Conservation (phyloP, 2,329 filamentous ascomycete genomes). For the Knufia fluminis region DNA sequence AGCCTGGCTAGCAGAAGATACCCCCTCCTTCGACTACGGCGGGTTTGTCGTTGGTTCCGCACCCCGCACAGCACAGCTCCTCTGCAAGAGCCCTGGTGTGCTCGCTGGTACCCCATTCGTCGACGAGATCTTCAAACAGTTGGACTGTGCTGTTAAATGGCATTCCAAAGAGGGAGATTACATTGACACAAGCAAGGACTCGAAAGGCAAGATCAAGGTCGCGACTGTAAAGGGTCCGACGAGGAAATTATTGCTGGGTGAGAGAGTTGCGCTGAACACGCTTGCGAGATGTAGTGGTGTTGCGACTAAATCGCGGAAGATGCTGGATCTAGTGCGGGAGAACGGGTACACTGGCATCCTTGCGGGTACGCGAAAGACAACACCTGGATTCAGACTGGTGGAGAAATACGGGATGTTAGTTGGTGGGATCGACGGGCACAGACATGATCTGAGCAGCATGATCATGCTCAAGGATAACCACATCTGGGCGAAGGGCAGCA, state of each 20-base stretch:
- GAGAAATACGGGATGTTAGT: slow-evolving; percentile 98
- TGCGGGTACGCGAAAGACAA: slow-evolving; percentile 95
- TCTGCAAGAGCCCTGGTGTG: slow-evolving; percentile 64
- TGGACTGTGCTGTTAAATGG: slow-evolving; percentile 90
- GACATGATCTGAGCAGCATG: slow-evolving; percentile 88
- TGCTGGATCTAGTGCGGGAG: slow-evolving; percentile 48
- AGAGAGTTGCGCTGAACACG: slow-evolving; percentile 85
- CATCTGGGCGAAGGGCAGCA: slow-evolving; percentile 67
- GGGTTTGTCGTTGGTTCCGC: slow-evolving; percentile 85
- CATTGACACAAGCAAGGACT: slow-evolving; percentile 53
- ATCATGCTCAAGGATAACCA: slow-evolving; percentile 99
- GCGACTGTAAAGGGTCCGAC: slow-evolving; percentile 82
- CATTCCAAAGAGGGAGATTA: slow-evolving; percentile 64
- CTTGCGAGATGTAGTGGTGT: slow-evolving; percentile 86
- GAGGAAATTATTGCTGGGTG: slow-evolving; percentile 75
- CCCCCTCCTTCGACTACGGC: slow-evolving; percentile 91
- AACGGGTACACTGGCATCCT: slow-evolving; percentile 73
- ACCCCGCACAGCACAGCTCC: slow-evolving; percentile 55
- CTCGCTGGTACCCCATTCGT: slow-evolving; percentile 92
- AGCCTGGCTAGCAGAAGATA: slow-evolving; percentile 88
- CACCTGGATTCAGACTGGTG: slow-evolving; percentile 85
- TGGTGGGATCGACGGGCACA: slow-evolving; percentile 82
- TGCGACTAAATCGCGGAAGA: slow-evolving; percentile 56
- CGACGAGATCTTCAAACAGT: slow-evolving; percentile 81
- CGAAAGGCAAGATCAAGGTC: slow-evolving; percentile 45